Conservation (phyloP, 1,139 yeast species). For the Wickerhamiella pararugosa region DNA sequence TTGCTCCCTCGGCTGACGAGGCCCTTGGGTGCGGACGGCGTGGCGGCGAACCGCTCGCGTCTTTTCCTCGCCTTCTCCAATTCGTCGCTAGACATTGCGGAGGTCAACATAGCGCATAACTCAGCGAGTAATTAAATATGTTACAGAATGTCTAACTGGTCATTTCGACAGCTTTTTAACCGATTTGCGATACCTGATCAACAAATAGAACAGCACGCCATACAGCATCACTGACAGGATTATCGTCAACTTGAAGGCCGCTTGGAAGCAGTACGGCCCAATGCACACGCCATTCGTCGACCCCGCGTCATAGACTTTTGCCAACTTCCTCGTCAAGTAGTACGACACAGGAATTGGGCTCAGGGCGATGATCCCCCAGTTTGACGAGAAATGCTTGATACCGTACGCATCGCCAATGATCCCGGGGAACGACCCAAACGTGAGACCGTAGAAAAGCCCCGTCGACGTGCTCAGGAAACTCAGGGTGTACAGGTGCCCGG, state of each 20-base stretch:
- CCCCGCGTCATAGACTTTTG: slow-evolving; percentile 24
- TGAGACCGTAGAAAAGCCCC: slow-evolving; percentile 68
- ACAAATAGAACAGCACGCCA: slow-evolving; percentile 4
- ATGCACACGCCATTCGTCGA: slow-evolving; percentile 15
- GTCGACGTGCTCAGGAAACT: slow-evolving; percentile 43
- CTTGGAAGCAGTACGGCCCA: slow-evolving; percentile 14
- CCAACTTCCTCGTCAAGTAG: slow-evolving; percentile 26
- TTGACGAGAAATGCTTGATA: slow-evolving; percentile 52
- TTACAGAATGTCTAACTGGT: too few relatives aligned
- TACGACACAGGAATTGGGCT: slow-evolving; percentile 29
- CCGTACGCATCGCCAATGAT: slow-evolving; percentile 67
- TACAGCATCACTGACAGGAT: not conserved
- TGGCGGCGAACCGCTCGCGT: not conserved
- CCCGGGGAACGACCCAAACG: slow-evolving; percentile 72
- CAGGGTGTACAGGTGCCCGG: slow-evolving; percentile 22
- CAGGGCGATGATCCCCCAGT: slow-evolving; percentile 55
- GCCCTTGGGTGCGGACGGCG: not conserved
- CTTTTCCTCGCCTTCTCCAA: too few relatives aligned
- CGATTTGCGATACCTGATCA: not conserved
- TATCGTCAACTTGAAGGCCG: slow-evolving; percentile 11
- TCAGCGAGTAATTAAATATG: too few relatives aligned
- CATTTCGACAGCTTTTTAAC: too few relatives aligned
- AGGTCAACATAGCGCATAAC: too few relatives aligned
- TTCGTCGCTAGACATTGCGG: too few relatives aligned
- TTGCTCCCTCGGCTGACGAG: not conserved